Conservation (phyloP, 768 basidiomycete species). For the Tulasnella sp. region DNA sequence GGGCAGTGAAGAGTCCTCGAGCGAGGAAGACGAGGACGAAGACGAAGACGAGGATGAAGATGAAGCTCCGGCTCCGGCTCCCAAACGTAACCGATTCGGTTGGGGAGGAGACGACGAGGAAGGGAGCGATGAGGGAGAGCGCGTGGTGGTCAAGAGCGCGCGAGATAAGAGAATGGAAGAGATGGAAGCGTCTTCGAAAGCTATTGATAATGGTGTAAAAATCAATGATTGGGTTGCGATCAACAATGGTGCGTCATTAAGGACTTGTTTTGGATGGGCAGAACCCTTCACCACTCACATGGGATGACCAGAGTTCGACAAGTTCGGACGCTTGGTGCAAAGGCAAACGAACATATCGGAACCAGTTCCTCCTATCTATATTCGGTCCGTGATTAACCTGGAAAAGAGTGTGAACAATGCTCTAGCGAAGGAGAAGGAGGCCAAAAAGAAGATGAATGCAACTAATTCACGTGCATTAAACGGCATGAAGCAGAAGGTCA, state of each 20-base stretch:
- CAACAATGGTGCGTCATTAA: constrained; percentile 52
- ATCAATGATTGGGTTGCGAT: constrained; percentile 96
- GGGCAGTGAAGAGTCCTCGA: constrained; percentile 38
- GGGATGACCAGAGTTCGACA: constrained; percentile 94
- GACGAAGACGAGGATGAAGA: constrained; percentile 38
- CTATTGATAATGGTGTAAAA: constrained; percentile 87
- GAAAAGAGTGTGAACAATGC: constrained; percentile 64
- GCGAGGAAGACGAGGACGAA: constrained; percentile 34
- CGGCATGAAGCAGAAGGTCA: constrained; percentile 96
- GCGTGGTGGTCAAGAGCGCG: constrained; percentile 71
- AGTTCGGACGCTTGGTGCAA: constrained; percentile 79
- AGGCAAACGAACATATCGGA: constrained; percentile 76
- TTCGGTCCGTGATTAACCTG: constrained; percentile 58
- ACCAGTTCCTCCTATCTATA: constrained; percentile 74
- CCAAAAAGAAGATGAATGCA: constrained; percentile 94
- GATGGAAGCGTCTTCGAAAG: constrained; percentile 84
- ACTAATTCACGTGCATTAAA: constrained; percentile 87
- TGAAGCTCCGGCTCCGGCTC: constrained; percentile 28
- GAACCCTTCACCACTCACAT: background rate
- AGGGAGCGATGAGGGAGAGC: constrained; percentile 49
- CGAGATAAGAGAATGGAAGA: constrained; percentile 86
- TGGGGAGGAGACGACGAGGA: constrained; percentile 40
- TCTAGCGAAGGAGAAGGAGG: constrained; percentile 74
- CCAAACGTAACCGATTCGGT: constrained; percentile 32
- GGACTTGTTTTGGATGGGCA: constrained; percentile 17